Percentiles rank a stretch among this genome's conserved stretches.
These are phyloP conservation scores for Mycena crocata DNA, from an alignment of 768 basidiomycete species.

Conservation along the genomic window DNA sequence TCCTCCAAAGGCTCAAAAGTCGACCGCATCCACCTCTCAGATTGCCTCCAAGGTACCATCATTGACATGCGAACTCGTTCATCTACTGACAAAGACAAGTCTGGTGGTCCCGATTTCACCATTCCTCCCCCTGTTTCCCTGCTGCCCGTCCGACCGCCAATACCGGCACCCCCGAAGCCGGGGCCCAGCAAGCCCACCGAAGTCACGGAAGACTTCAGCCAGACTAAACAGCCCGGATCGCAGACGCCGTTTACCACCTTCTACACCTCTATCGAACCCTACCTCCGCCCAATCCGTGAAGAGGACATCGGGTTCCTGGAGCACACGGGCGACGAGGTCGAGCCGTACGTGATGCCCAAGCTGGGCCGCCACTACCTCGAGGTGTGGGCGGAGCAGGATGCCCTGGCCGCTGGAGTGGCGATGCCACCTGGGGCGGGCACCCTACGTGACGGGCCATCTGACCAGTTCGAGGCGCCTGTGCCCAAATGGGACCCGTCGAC, in stretches of 20 bases:
- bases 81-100: constrained; percentile 32
- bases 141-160: constrained; percentile 70
- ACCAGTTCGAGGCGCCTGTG: constrained; percentile 59
- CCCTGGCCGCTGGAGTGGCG: constrained; percentile 54
- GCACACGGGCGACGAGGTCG: constrained; percentile 90
- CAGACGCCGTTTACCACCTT: constrained; percentile 82
- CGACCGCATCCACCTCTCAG: constrained; percentile 56
- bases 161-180: constrained; percentile 72
- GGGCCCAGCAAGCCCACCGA: constrained; percentile 88
- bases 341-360: constrained; percentile 87
- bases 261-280: constrained; percentile 90
- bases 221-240: constrained; percentile 81
- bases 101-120: constrained; percentile 74
- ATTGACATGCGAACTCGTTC: not conserved
- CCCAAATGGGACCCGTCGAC: constrained; percentile 89
- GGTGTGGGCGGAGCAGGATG: constrained; percentile 94
- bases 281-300: constrained; percentile 89
- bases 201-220: constrained; percentile 91
- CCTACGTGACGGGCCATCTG: constrained; percentile 49
- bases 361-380: constrained; percentile 90
- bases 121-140: constrained; percentile 63
- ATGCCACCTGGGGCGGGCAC: constrained; percentile 24
- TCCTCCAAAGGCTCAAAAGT: constrained; percentile 68
- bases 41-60: constrained; percentile 63
- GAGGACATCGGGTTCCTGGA: constrained; percentile 96